Base-by-base conservation (phyloP, 2,329 filamentous ascomycete species). In the Dryadomyces quercus-mongolicae region DNA sequence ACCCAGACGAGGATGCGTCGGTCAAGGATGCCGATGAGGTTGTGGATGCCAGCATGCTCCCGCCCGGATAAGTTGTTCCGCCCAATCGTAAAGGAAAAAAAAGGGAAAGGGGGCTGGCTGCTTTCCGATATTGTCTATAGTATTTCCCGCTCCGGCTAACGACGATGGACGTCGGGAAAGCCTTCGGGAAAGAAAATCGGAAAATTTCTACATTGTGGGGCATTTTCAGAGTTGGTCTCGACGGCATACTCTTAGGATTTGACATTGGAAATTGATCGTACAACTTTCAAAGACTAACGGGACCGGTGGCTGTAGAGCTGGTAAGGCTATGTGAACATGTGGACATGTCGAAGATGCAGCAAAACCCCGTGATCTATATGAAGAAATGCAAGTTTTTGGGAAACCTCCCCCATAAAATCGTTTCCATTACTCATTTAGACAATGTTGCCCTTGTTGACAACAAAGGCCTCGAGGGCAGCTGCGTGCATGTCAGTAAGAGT, bases 381-480 rank as follows among this genome's bases (percentile, higher is more conserved):
- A n/a, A n/a, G n/a, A 40, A 40, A 40, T 40, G 10, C 10, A 40
- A 40, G 36, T 4, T 13, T 40, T 13, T 40, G 34, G 7, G 34
- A 7, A 7, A 5, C 36, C 6, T 40, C 8, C 36, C 36, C 36
- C 15, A 12, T 8, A 13, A 13, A 4, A 13, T 40, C 15, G 36
- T 4, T 40, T 40, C 15, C 36, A 40, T 40, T 40, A 40, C 40
- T 38, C 22, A 8, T 49, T 63, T 64, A 72, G 5, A 65, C 54
- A 57, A 96, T 86, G 59, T 84, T 83, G 18, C 93, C 93, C 71
- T 91, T 90, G 66, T 96, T 95, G n/a, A 94, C 86, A 20, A 97
- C 87, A 66, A 97, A 97, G 0, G 77, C 86, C 66, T 97, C 89
- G 31, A 97, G 68, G 3, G 82, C 87, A 63, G 88, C 85, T 80